Conservation (phyloP, 225 moss, liverwort and hornwort genomes). For the Antitrichia curtipendula region DNA sequence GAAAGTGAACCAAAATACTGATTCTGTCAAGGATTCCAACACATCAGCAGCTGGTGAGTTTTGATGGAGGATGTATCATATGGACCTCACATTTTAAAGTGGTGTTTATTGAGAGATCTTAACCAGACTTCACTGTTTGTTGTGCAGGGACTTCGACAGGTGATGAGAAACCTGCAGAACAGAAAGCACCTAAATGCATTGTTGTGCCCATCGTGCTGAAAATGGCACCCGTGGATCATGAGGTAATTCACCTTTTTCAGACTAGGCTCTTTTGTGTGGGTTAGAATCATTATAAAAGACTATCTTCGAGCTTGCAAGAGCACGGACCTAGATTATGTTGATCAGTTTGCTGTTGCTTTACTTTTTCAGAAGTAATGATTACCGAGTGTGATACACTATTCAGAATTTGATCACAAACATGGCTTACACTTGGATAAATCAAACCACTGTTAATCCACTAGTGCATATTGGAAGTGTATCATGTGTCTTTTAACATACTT, state of each 20-base stretch:
- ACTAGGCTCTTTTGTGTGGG: background rate
- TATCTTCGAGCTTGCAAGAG: background rate
- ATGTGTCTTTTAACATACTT: background rate
- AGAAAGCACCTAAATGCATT: conserved; percentile 53
- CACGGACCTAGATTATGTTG: background rate
- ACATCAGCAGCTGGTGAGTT: background rate
- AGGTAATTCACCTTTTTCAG: conserved; percentile 29
- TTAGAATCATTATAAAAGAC: background rate
- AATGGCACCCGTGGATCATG: conserved; percentile 86
- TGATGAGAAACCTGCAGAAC: conserved; percentile 23
- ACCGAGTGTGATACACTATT: background rate
- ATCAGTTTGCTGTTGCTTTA: background rate
- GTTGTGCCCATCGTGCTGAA: conserved; percentile 88
- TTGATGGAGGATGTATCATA: background rate
- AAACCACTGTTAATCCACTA: background rate
- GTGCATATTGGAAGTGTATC: background rate
- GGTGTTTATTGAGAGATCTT: background rate
- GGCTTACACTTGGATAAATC: background rate
- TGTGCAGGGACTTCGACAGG: conserved; percentile 16
- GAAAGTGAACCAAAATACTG: background rate
- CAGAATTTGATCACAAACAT: background rate
- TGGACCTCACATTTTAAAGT: background rate
- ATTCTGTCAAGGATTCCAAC: background rate
- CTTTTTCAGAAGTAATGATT: background rate
- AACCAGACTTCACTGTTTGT: background rate